A percentile compares a stretch with the other conserved stretches of the same genome.
Evolutionary conservation across 2,329 filamentous ascomycete genomes (phyloP).

Genomic region (Colletotrichum chlorophyti): DNA sequence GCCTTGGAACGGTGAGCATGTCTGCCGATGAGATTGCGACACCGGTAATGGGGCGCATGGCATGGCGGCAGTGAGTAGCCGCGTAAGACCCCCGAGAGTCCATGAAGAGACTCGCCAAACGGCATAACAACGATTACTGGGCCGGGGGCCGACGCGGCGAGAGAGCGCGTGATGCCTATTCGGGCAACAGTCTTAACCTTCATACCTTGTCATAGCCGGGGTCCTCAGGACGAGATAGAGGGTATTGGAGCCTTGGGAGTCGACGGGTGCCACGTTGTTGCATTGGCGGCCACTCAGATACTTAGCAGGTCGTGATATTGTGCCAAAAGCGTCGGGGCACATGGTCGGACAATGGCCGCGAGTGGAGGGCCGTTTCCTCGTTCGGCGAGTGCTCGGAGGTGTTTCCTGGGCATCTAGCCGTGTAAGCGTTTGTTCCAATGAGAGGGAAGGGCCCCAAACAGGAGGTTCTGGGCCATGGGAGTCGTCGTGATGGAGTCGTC

Average conservation of each 20-base stretch:
- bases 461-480: background rate
- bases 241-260: background rate
- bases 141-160: background rate
- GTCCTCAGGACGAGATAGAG: background rate
- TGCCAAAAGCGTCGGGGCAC: background rate
- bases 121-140: background rate
- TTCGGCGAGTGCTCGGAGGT: background rate
- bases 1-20: background rate
- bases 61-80: background rate
- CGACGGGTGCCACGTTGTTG: background rate
- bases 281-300: background rate
- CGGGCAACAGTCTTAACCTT: constrained; percentile 4
- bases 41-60: constrained; percentile 5
- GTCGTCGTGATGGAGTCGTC: constrained; percentile 3
- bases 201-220: background rate
- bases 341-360: background rate
- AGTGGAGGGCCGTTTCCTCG: background rate
- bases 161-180: constrained; percentile 4
- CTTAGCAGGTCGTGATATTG: background rate
- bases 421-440: background rate
- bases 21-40: background rate
- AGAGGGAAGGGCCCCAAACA: background rate
- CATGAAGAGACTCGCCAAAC: too few species aligned
- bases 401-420: background rate
- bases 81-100: background rate